A percentile compares a stretch with the other conserved stretches of the same genome.
Conservation (phyloP, 2,329 filamentous ascomycete species). For the Diaporthe caulivora region DNA sequence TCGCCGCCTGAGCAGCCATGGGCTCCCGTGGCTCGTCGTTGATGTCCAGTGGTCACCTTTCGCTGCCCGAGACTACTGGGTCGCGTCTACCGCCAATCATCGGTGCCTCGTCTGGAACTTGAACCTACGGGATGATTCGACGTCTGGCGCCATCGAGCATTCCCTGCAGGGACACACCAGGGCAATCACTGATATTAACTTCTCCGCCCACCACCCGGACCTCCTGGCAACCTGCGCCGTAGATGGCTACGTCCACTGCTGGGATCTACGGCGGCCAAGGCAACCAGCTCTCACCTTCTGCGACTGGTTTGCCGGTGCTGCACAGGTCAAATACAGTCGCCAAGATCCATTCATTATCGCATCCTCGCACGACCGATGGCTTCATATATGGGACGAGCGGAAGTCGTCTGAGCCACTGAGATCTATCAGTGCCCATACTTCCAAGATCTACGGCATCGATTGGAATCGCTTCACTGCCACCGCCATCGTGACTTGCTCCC, state of each 20-base stretch:
- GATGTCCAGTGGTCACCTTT: constrained; percentile 99
- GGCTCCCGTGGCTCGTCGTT: constrained; percentile 92
- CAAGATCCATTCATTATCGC: constrained; percentile 89
- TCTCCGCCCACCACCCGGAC: constrained; percentile 92
- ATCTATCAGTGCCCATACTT: constrained; percentile 88
- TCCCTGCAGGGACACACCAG: constrained; percentile 85
- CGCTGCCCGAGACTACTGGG: constrained; percentile 89
- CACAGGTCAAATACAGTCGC: constrained; percentile 95
- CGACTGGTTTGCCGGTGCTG: constrained; percentile 93
- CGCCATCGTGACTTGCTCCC: constrained; percentile 85
- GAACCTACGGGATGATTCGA: constrained; percentile 80
- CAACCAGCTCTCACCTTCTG: constrained; percentile 85
- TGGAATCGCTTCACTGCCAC: constrained; percentile 86
- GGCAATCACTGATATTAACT: constrained; percentile 96
- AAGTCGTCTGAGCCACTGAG: constrained; percentile 82
- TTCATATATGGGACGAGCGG: constrained; percentile 92
- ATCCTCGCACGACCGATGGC: constrained; percentile 88
- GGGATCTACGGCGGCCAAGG: constrained; percentile 83
- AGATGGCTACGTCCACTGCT: constrained; percentile 92
- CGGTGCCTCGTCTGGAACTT: constrained; percentile 96
- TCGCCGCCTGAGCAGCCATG: constrained; percentile 83
- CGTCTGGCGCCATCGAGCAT: constrained; percentile 81
- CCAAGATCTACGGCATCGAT: constrained; percentile 95
- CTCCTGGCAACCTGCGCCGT: constrained; percentile 91
- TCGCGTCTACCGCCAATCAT: constrained; percentile 94